Evolutionary conservation across 306 rosid genomes (phyloP).

Genomic region (Inga laurina): DNA sequence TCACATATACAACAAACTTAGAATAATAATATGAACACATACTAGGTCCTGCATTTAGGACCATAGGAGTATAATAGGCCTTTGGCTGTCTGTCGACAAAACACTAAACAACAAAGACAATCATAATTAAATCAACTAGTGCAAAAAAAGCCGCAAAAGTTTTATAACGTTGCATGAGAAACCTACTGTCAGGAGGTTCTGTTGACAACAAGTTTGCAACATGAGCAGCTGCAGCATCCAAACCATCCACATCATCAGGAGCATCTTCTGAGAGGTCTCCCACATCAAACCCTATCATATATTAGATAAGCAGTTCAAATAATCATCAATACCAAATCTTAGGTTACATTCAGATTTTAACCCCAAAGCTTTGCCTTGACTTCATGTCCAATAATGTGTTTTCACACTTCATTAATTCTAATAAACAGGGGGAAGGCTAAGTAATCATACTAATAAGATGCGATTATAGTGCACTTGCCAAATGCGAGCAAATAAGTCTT

Average conservation of each 20-base stretch:
- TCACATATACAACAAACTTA: conserved; percentile 20
- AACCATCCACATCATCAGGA: conserved; percentile 90
- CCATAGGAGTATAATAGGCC: background rate
- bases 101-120: conserved; percentile 13
- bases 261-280: conserved; percentile 86
- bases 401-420: background rate
- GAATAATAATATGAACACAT: conserved; percentile 18
- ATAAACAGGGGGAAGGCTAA: background rate
- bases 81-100: background rate
- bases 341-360: conserved; percentile 7
- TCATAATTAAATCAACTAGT: background rate
- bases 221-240: conserved; percentile 93
- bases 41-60: no score
- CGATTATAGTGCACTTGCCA: conserved; percentile 1
- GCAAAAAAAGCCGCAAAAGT: background rate
- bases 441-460: background rate
- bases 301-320: conserved; percentile 23
- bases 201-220: conserved; percentile 92
- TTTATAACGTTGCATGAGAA: conserved; percentile 27
- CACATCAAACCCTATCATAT: conserved; percentile 81
- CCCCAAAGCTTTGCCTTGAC: background rate
- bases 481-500: conserved; percentile 19
- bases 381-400: conserved; percentile 11
- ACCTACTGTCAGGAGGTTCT: conserved; percentile 90
- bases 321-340: conserved; percentile 9